Percentiles rank a stretch among this genome's conserved stretches.
phyloP scores from a whole-genome alignment of 1,284 basidiomycete genomes.

The Flammula alnicola region DNA sequence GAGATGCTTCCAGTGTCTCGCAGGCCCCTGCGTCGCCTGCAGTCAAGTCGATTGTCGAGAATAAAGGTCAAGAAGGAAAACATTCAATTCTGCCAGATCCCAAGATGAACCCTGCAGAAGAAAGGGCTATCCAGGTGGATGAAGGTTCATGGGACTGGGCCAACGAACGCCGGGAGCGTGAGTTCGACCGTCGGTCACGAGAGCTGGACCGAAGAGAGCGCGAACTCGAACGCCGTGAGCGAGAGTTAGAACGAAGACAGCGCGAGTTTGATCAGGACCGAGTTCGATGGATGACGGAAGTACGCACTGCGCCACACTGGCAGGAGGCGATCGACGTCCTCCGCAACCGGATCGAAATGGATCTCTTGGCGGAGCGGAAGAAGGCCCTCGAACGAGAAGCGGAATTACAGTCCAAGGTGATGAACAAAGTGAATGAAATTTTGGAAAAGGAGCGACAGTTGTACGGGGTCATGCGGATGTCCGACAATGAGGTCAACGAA shows the following conservation, averaged over 20 bases:
- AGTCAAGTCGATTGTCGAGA: too few species aligned
- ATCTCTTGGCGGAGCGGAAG: conserved; percentile 17
- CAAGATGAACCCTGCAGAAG: too few species aligned
- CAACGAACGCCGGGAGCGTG: conserved; percentile 19
- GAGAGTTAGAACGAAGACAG: conserved; percentile 13
- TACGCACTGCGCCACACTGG: conserved; percentile 15
- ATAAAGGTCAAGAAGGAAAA: too few species aligned
- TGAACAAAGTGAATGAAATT: conserved; percentile 19
- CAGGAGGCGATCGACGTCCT: conserved; percentile 13
- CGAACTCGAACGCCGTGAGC: conserved; percentile 13
- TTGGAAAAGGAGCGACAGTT: conserved; percentile 24
- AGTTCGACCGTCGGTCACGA: conserved; percentile 24
- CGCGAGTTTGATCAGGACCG: conserved; percentile 21
- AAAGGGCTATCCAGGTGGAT: too few species aligned
- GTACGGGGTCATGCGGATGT: conserved; percentile 25
- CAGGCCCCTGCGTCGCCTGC: too few species aligned
- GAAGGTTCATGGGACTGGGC: neutral
- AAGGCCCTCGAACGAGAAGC: conserved; percentile 16
- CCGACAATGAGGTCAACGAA: conserved; percentile 26
- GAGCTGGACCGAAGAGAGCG: conserved; percentile 23
- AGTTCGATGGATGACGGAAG: conserved; percentile 14
- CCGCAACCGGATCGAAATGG: conserved; percentile 5
- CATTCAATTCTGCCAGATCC: too few species aligned
- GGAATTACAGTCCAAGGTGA: conserved; percentile 18
- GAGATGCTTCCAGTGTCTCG: too few species aligned